Evolutionary conservation across 1,284 basidiomycete species (phyloP).

Genomic region (Sanghuangporus sanghuang): DNA sequence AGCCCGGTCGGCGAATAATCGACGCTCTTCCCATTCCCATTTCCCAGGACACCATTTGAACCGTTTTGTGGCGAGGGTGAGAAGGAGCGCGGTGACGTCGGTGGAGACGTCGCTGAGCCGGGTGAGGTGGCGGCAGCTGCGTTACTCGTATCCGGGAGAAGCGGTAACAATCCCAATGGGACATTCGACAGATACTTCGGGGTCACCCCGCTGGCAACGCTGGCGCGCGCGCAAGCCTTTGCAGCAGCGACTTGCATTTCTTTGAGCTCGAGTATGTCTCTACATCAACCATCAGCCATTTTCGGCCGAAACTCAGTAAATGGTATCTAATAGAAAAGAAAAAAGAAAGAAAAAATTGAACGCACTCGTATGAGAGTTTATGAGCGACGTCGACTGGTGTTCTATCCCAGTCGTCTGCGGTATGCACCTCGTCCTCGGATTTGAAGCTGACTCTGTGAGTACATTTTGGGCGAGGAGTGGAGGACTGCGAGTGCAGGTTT

Average conservation of each 20-base stretch:
- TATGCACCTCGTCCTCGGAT: conserved; percentile 47
- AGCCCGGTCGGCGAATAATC: not conserved
- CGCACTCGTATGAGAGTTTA: conserved; percentile 50
- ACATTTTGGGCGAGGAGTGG: not conserved
- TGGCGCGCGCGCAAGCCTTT: conserved; percentile 43
- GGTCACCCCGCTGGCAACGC: conserved; percentile 28
- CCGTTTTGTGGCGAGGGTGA: not conserved
- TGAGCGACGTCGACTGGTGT: conserved; percentile 46
- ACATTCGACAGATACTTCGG: conserved; percentile 42
- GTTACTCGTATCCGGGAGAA: conserved; percentile 29
- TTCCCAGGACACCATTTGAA: not conserved
- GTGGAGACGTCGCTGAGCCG: conserved; percentile 10
- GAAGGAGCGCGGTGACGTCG: conserved; percentile 12
- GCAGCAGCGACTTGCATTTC: conserved; percentile 55
- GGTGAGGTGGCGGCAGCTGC: conserved; percentile 14
- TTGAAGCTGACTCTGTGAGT: conserved; percentile 44
- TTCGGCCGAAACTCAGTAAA: conserved; percentile 3
- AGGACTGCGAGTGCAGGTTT: not conserved
- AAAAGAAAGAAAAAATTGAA: conserved; percentile 16
- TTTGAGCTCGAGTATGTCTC: conserved; percentile 59
- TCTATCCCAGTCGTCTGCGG: conserved; percentile 69
- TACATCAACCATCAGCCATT: conserved; percentile 22
- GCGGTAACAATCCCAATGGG: conserved; percentile 48
- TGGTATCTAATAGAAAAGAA: not conserved
- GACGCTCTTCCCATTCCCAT: not conserved